phyloP scores from a whole-genome alignment of 2,329 filamentous ascomycete genomes.

The Ramularia endophylla region DNA sequence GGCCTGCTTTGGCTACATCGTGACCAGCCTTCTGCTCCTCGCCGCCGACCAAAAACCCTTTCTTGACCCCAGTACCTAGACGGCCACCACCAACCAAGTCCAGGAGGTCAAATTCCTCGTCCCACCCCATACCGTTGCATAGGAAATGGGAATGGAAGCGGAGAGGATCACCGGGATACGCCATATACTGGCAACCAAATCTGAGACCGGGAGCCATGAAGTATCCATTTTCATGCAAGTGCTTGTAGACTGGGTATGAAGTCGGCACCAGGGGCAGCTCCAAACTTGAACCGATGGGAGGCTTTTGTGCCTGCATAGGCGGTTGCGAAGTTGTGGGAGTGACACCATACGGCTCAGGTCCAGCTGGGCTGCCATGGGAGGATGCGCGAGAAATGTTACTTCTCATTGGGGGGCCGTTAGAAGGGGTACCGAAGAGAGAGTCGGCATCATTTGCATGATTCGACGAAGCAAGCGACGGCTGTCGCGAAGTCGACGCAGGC shows the following conservation, averaged over 20 bases:
- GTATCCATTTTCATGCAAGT: conserved; percentile 73
- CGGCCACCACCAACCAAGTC: conserved; percentile 82
- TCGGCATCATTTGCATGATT: conserved; percentile 22
- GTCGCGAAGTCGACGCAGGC: background rate
- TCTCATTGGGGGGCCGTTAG: conserved; percentile 15
- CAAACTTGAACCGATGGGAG: conserved; percentile 20
- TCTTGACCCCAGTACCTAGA: conserved; percentile 91
- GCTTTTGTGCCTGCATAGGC: conserved; percentile 29
- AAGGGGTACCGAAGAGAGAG: conserved; percentile 24
- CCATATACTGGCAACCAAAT: conserved; percentile 90
- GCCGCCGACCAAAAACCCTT: conserved; percentile 83
- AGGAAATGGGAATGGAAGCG: conserved; percentile 95
- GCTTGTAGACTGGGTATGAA: conserved; percentile 70
- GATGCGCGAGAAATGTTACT: conserved; percentile 8
- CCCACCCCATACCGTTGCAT: conserved; percentile 77
- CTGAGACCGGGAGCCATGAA: conserved; percentile 88
- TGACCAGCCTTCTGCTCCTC: conserved; percentile 39
- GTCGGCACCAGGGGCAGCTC: conserved; percentile 35
- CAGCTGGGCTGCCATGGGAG: conserved; percentile 11
- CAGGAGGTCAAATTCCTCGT: conserved; percentile 76
- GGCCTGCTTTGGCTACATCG: conserved; percentile 32
- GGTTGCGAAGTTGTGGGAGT: conserved; percentile 48
- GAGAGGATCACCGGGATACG: conserved; percentile 91
- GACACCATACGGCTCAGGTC: conserved; percentile 28
- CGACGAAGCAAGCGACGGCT: conserved; percentile 4